These are phyloP conservation scores for Tephrocybe rancida DNA, from an alignment of 768 basidiomycete genomes.

Conservation along the genomic window DNA sequence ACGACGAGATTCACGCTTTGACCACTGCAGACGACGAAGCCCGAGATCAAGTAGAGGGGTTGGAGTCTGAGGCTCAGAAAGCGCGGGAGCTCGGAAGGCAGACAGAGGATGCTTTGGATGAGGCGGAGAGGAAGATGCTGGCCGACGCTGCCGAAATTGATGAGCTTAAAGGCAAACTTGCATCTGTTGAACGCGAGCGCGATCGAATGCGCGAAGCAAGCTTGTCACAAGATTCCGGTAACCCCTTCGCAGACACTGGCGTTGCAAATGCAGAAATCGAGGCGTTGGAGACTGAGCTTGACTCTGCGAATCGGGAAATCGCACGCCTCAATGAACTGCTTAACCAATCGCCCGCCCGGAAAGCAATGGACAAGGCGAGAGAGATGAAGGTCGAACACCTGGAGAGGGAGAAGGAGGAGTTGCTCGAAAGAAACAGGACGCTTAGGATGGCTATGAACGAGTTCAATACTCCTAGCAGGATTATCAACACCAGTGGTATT, in stretches of 20 bases:
- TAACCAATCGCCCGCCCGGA: conserved; percentile 72
- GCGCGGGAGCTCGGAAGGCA: conserved; percentile 61
- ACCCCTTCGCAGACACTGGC: conserved; percentile 28
- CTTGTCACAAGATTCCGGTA: conserved; percentile 27
- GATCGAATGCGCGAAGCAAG: conserved; percentile 44
- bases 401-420: conserved; percentile 75
- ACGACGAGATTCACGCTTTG: conserved; percentile 46
- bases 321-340: conserved; percentile 67
- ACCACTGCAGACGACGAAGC: conserved; percentile 49
- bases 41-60: conserved; percentile 47
- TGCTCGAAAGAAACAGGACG: conserved; percentile 69
- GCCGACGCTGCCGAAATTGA: conserved; percentile 58
- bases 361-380: conserved; percentile 77
- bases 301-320: conserved; percentile 76
- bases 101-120: conserved; percentile 77
- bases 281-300: conserved; percentile 74
- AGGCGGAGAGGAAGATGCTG: conserved; percentile 70
- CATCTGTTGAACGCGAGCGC: conserved; percentile 59
- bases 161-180: conserved; percentile 51
- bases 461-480: conserved; percentile 59
- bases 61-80: conserved; percentile 54
- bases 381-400: conserved; percentile 76
- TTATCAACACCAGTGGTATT: conserved; percentile 57
- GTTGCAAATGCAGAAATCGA: conserved; percentile 60
- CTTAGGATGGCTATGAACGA: conserved; percentile 55